Conservation (phyloP, 768 basidiomycete species). For the Agaricus bisporus region DNA sequence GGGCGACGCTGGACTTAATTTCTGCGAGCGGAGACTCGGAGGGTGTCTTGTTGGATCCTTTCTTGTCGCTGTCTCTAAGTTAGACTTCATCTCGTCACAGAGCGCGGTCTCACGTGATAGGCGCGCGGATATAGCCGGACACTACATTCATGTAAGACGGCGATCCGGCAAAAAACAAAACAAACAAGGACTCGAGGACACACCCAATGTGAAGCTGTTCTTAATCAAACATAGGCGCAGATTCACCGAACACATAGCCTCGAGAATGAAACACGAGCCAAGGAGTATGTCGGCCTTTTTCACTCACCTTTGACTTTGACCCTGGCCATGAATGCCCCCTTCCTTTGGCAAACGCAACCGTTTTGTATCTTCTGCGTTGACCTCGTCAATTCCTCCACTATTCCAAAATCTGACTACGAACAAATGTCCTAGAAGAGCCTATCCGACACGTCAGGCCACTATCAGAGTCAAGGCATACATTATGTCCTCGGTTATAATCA, state of each 20-base stretch:
- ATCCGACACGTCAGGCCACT: constrained; percentile 68
- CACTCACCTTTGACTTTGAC: neutral
- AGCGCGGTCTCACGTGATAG: too few species aligned
- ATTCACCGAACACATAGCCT: constrained; percentile 78
- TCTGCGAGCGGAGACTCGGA: constrained; percentile 71
- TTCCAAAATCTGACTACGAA: constrained; percentile 64
- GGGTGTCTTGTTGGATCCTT: too few species aligned
- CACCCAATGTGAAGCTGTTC: too few species aligned
- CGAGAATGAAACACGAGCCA: constrained; percentile 65
- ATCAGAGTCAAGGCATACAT: constrained; percentile 62
- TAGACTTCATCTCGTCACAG: too few species aligned
- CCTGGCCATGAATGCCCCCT: neutral
- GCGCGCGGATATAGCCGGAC: too few species aligned
- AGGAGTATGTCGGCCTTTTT: constrained; percentile 45
- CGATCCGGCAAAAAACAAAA: too few species aligned
- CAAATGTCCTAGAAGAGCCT: constrained; percentile 72
- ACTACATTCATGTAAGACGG: too few species aligned
- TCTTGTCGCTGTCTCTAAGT: too few species aligned
- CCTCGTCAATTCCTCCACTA: constrained; percentile 74
- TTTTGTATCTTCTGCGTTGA: constrained; percentile 67
- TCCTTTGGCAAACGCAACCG: constrained; percentile 47
- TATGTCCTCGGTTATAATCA: neutral
- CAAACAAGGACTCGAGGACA: too few species aligned
- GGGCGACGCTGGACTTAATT: constrained; percentile 72
- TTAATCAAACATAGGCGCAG: too few species aligned